phyloP scores from a whole-genome alignment of 1,284 basidiomycete species.

The Austroboletus niveus region DNA sequence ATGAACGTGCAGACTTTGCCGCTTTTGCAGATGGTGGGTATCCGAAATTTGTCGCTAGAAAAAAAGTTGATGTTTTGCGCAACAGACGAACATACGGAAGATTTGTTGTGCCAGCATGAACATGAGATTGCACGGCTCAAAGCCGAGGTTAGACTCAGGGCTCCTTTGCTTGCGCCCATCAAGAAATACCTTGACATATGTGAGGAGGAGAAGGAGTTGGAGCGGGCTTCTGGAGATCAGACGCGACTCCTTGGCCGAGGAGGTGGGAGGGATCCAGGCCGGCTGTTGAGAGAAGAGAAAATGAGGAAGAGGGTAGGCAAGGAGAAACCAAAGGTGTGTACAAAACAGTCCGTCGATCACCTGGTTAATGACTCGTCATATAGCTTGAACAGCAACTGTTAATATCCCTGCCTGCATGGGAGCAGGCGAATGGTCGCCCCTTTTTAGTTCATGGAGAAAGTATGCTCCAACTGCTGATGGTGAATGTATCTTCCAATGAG shows the following conservation, averaged over 20 bases:
- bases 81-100: constrained; percentile 87
- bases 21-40: constrained; percentile 76
- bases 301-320: constrained; percentile 94
- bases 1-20: constrained; percentile 79
- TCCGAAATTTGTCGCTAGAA: background rate
- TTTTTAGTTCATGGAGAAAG: constrained; percentile 88
- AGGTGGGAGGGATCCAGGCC: constrained; percentile 64
- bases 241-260: constrained; percentile 75
- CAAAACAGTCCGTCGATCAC: background rate
- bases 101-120: constrained; percentile 86
- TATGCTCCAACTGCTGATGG: constrained; percentile 78
- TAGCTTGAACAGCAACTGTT: constrained; percentile 90
- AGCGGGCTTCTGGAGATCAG: constrained; percentile 77
- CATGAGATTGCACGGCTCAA: constrained; percentile 80
- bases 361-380: constrained; percentile 4
- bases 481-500: constrained; percentile 62
- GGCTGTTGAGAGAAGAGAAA: constrained; percentile 91
- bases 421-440: constrained; percentile 69
- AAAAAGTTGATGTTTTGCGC: constrained; percentile 1
- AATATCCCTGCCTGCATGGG: constrained; percentile 82
- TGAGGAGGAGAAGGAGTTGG: constrained; percentile 86
- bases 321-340: constrained; percentile 86
- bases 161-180: constrained; percentile 73
- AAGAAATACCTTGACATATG: constrained; percentile 92
- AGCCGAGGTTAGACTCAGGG: constrained; percentile 77